These are phyloP conservation scores for Ulota crispa DNA, from an alignment of 225 moss, liverwort and hornwort genomes.

Conservation along the genomic window DNA sequence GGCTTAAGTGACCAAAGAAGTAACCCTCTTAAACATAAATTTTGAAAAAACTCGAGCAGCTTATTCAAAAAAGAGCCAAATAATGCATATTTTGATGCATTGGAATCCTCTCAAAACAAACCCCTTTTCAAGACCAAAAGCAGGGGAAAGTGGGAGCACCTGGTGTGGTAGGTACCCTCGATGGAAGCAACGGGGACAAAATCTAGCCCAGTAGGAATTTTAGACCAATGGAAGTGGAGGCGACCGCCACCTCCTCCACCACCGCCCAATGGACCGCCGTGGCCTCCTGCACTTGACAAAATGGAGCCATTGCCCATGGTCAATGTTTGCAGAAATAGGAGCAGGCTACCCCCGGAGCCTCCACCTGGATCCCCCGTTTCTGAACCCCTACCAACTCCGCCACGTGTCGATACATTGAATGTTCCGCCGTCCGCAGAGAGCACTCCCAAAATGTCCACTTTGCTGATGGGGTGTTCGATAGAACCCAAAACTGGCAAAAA, in stretches of 20 bases:
- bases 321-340: slow-evolving; percentile 77
- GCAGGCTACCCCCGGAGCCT: slow-evolving; percentile 85
- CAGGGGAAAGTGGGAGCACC: slow-evolving; percentile 32
- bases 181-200: slow-evolving; percentile 66
- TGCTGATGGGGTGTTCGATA: slow-evolving; percentile 73
- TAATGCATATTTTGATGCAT: background rate
- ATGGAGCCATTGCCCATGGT: slow-evolving; percentile 68
- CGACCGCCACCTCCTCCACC: slow-evolving; percentile 89
- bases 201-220: slow-evolving; percentile 81
- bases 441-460: slow-evolving; percentile 67
- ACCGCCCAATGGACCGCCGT: slow-evolving; percentile 71
- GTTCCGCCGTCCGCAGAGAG: slow-evolving; percentile 75
- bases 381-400: slow-evolving; percentile 5
- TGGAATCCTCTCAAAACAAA: background rate
- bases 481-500: slow-evolving; percentile 73
- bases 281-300: slow-evolving; percentile 72
- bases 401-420: slow-evolving; percentile 27
- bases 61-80: background rate
- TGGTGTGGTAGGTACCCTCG: slow-evolving; percentile 68
- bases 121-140: background rate
- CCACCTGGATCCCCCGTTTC: slow-evolving; percentile 71
- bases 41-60: background rate
- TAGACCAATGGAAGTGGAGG: slow-evolving; percentile 90
- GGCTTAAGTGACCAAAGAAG: background rate
- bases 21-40: too few species aligned